These are phyloP conservation scores for Trichophyton mentagrophytes DNA, from an alignment of 2,329 filamentous ascomycete species.

Conservation along the genomic window DNA sequence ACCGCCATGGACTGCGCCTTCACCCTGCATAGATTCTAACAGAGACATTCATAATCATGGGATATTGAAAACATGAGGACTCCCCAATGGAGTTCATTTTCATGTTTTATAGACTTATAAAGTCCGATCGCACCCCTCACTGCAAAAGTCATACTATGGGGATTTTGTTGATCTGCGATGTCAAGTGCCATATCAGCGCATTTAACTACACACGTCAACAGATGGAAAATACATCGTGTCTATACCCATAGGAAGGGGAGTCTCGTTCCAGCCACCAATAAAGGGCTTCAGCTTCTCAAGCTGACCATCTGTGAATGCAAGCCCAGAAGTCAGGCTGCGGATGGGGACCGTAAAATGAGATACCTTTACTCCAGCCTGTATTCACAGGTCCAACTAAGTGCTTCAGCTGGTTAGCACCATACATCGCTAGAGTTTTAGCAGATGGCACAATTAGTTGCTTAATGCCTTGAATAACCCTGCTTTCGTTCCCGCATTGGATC, in stretches of 20 bases:
- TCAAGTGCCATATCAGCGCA: slow-evolving; percentile 9
- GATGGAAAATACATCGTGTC: slow-evolving; percentile 19
- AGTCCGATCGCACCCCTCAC: slow-evolving; percentile 30
- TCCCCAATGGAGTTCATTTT: slow-evolving; percentile 13
- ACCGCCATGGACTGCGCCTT: no score
- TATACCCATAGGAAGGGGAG: slow-evolving; percentile 6
- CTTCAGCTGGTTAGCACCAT: no score
- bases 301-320: slow-evolving; percentile 25
- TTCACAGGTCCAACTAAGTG: no score
- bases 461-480: no score
- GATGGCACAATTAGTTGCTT: no score
- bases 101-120: slow-evolving; percentile 19
- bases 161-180: slow-evolving; percentile 20
- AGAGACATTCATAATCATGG: slow-evolving; percentile 14
- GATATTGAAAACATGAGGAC: slow-evolving; percentile 17
- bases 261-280: slow-evolving; percentile 12
- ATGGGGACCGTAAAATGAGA: no score
- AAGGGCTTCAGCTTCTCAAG: slow-evolving; percentile 12
- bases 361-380: no score
- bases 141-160: slow-evolving; percentile 23
- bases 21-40: slow-evolving; percentile 15
- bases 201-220: slow-evolving; percentile 18
- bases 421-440: no score
- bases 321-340: slow-evolving; percentile 26
- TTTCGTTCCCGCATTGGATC: no score